A percentile compares a stretch with the other conserved stretches of the same genome.
These are phyloP conservation scores for Syzygium oleosum DNA, from an alignment of 345 rosid genomes.

Conservation along the genomic window DNA sequence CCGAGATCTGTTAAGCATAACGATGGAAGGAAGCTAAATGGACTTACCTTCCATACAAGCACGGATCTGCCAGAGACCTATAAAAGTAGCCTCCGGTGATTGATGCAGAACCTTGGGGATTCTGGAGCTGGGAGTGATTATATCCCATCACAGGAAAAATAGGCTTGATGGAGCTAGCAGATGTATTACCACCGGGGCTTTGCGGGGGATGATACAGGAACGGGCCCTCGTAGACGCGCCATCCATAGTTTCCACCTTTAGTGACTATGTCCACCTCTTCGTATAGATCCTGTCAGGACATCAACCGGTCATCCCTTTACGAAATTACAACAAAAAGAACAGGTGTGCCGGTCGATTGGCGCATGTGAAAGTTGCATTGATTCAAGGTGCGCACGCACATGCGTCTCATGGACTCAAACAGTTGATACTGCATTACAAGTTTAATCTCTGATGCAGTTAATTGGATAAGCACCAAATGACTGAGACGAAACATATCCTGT, in stretches of 20 bases:
- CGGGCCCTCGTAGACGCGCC: slow-evolving; percentile 77
- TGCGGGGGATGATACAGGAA: slow-evolving; percentile 25
- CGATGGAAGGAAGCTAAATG: not conserved
- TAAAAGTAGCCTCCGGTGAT: slow-evolving; percentile 87
- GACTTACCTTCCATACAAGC: slow-evolving; percentile 63
- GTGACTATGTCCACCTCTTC: slow-evolving; percentile 86
- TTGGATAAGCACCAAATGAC: not conserved
- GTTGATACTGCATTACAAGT: not conserved
- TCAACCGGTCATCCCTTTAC: not conserved
- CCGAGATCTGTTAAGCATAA: not conserved
- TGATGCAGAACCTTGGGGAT: slow-evolving; percentile 70
- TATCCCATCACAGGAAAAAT: slow-evolving; percentile 77
- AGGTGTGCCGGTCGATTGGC: not conserved
- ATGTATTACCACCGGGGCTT: slow-evolving; percentile 51
- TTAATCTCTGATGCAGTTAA: not conserved
- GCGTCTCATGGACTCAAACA: not conserved
- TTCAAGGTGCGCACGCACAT: not conserved
- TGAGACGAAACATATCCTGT: not conserved
- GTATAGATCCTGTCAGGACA: slow-evolving; percentile 38
- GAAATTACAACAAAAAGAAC: not conserved
- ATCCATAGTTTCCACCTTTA: slow-evolving; percentile 91
- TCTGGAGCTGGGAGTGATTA: slow-evolving; percentile 75
- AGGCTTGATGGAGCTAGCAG: slow-evolving; percentile 29
- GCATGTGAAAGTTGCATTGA: not conserved
- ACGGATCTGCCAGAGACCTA: slow-evolving; percentile 67